A percentile compares a stretch with the other conserved stretches of the same genome.
These are phyloP conservation scores for Acanthamoeba royreba DNA, from an alignment of 208 protist genomes.

Conservation along the genomic window DNA sequence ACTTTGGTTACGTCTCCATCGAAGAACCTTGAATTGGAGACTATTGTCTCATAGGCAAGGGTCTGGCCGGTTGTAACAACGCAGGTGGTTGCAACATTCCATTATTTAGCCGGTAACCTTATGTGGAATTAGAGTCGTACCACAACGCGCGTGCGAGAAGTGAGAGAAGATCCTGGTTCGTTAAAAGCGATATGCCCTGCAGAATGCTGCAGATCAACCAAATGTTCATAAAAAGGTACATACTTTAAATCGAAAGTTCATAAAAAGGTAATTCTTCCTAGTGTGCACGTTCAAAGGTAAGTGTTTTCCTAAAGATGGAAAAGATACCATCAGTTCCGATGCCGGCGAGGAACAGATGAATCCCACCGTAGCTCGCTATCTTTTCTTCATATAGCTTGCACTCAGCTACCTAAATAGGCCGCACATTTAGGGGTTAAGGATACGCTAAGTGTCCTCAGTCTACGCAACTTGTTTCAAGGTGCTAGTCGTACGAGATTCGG, in stretches of 20 bases:
- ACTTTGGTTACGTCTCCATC: constrained; percentile 86
- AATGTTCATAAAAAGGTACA: no score
- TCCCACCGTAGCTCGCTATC: constrained; percentile 86
- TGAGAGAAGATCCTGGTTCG: constrained; percentile 87
- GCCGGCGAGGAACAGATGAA: constrained; percentile 93
- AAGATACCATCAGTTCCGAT: neutral
- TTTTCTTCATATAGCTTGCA: constrained; percentile 91
- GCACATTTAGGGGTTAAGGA: neutral
- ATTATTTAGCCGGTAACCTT: no score
- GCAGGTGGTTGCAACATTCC: no score
- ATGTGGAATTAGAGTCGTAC: no score
- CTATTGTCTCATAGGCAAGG: constrained; percentile 91
- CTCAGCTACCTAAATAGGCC: constrained; percentile 78
- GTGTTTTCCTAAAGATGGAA: no score
- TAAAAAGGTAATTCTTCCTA: no score
- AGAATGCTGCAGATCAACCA: no score
- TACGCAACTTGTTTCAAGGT: no score
- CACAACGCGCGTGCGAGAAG: neutral
- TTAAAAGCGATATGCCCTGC: constrained; percentile 95
- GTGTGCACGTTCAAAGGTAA: no score
- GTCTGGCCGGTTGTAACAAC: constrained; percentile 75
- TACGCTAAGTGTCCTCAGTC: neutral
- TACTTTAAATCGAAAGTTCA: no score
- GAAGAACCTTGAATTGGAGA: constrained; percentile 93
- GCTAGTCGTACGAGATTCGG: constrained; percentile 75